Conservation (phyloP, 495 filamentous ascomycete genomes). For the Podospora australis region DNA sequence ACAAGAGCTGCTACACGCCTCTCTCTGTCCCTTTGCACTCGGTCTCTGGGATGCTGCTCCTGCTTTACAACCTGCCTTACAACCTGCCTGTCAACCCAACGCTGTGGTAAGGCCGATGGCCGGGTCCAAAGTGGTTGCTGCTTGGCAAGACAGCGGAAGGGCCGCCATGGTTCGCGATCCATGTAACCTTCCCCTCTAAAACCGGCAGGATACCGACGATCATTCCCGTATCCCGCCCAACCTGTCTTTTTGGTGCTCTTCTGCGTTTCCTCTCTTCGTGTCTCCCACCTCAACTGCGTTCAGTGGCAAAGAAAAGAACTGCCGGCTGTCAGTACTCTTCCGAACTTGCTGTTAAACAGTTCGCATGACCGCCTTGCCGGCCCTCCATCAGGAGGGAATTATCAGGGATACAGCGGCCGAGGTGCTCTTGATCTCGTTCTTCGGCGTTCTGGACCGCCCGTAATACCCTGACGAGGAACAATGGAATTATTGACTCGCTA, state of each 20-base stretch:
- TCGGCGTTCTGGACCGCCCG: constrained; percentile 1
- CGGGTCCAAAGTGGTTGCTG: neutral
- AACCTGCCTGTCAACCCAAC: no score
- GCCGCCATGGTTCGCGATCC: neutral
- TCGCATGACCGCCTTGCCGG: neutral
- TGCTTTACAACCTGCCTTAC: no score
- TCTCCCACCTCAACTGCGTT: no score
- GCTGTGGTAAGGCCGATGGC: neutral
- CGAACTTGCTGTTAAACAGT: no score
- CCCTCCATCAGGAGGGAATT: neutral
- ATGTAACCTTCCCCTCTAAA: constrained; percentile 3
- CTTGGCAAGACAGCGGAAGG: neutral
- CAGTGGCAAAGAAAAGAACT: neutral
- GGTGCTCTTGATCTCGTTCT: neutral
- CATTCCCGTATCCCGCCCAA: neutral
- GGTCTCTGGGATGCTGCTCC: no score
- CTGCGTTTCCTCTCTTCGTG: neutral
- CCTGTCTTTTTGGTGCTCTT: neutral
- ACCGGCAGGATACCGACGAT: neutral
- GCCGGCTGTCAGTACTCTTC: neutral
- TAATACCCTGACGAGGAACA: no score
- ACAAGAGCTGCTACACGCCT: no score
- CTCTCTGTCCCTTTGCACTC: no score
- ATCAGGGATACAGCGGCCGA: neutral
- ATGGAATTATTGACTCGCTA: no score